Conservation (phyloP, 202 grass and related monocot species). For the Brachypodium distachyon region DNA sequence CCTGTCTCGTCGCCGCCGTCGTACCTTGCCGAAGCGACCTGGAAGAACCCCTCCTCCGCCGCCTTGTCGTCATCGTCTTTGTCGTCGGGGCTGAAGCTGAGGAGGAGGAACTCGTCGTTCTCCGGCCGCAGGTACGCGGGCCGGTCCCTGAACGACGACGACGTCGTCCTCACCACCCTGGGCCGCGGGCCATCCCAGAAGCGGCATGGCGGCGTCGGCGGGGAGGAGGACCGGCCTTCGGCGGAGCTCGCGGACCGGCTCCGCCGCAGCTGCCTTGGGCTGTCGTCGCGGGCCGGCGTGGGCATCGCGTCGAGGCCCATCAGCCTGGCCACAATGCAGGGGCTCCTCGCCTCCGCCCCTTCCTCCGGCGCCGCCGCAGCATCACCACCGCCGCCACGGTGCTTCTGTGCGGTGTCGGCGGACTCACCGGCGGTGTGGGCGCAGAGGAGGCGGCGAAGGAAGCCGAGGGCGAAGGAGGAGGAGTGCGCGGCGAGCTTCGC, state of each 20-base stretch:
- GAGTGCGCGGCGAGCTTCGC: constrained; percentile 41
- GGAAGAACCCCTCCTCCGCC: background rate
- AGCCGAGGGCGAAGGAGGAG: constrained; percentile 18
- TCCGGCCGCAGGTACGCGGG: constrained; percentile 54
- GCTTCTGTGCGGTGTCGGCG: background rate
- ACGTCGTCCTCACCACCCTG: background rate
- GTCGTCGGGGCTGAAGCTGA: constrained; percentile 69
- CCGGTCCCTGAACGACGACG: constrained; percentile 35
- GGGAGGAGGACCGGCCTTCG: constrained; percentile 24
- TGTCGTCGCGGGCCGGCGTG: background rate
- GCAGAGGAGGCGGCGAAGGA: constrained; percentile 61
- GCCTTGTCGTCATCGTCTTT: background rate
- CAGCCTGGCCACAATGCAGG: constrained; percentile 71
- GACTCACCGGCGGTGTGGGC: background rate
- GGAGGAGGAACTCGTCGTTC: constrained; percentile 73
- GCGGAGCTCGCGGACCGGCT: constrained; percentile 43
- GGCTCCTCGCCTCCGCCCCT: constrained; percentile 26
- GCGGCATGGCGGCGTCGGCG: background rate
- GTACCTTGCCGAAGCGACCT: background rate
- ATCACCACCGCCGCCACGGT: background rate
- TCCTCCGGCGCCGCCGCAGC: background rate
- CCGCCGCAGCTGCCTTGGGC: constrained; percentile 4
- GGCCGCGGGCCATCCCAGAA: background rate
- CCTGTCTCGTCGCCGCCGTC: background rate
- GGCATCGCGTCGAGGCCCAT: constrained; percentile 95